Conservation (phyloP, 257 asterid genomes). For the Przewalskia tangutica region DNA sequence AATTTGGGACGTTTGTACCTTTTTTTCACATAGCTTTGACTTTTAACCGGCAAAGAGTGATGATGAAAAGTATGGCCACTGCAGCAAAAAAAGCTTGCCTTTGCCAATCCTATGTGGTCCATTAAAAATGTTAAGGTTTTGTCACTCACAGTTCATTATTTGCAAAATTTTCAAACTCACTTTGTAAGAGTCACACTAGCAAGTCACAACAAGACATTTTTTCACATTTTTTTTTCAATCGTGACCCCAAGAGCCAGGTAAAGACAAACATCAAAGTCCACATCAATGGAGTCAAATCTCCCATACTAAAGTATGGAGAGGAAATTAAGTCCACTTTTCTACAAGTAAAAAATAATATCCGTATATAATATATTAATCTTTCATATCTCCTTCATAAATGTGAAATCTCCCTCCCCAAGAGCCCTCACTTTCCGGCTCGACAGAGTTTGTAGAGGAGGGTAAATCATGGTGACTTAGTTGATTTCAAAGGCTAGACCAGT, state of each 20-base stretch:
- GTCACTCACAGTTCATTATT: not conserved
- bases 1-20: not conserved
- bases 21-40: not conserved
- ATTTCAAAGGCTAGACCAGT: too few relatives aligned
- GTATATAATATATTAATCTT: too few relatives aligned
- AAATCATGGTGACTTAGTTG: too few relatives aligned
- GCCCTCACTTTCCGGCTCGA: too few relatives aligned
- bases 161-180: not conserved
- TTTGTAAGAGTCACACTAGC: slow-evolving; percentile 9
- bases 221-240: slow-evolving; percentile 18
- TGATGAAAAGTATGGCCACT: slow-evolving; percentile 4
- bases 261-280: slow-evolving; percentile 27
- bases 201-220: slow-evolving; percentile 11
- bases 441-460: too few relatives aligned
- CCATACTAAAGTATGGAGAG: slow-evolving; percentile 16
- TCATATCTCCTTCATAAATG: too few relatives aligned
- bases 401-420: too few relatives aligned
- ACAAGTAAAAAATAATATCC: not conserved
- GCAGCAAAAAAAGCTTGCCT: not conserved
- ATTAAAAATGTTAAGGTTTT: slow-evolving; percentile 12
- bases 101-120: slow-evolving; percentile 24
- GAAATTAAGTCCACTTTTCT: slow-evolving; percentile 7
- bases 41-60: not conserved
- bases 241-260: slow-evolving; percentile 1
- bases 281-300: slow-evolving; percentile 34